phyloP scores from a whole-genome alignment of 2,329 filamentous ascomycete species.

The Incumbomyces delicatus region DNA sequence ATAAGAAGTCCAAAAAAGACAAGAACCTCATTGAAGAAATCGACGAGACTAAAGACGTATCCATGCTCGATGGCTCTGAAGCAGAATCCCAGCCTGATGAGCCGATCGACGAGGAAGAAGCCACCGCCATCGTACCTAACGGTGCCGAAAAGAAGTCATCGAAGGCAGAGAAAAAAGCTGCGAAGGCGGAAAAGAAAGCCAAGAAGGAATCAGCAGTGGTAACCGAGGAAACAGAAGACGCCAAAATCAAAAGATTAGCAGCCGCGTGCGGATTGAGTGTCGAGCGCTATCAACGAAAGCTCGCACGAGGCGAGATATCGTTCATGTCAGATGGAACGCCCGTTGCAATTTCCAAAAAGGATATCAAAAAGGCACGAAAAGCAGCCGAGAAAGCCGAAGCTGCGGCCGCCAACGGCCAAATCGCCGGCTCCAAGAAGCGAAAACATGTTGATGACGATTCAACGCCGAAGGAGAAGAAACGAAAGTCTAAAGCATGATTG shows the following conservation, averaged over 20 bases:
- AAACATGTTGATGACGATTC: constrained; percentile 51
- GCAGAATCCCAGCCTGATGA: constrained; percentile 34
- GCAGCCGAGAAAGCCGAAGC: constrained; percentile 46
- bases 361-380: constrained; percentile 63
- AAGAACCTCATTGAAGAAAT: constrained; percentile 38
- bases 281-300: constrained; percentile 69
- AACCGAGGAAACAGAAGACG: constrained; percentile 29
- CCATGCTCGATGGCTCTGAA: constrained; percentile 35
- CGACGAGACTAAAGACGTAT: constrained; percentile 28
- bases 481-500: constrained; percentile 32
- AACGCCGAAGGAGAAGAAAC: constrained; percentile 41
- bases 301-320: constrained; percentile 63
- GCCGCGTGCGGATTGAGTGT: constrained; percentile 59
- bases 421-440: constrained; percentile 56
- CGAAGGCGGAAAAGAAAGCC: constrained; percentile 32
- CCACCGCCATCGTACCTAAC: constrained; percentile 20
- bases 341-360: constrained; percentile 63
- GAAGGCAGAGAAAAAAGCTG: constrained; percentile 16
- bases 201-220: constrained; percentile 30
- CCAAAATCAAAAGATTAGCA: constrained; percentile 49
- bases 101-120: constrained; percentile 33
- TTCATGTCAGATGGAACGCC: constrained; percentile 56
- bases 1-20: constrained; percentile 26
- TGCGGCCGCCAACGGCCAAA: constrained; percentile 33
- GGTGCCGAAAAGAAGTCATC: constrained; percentile 8